Conservation (phyloP, 2,329 filamentous ascomycete species). For the Huntiella savannae region DNA sequence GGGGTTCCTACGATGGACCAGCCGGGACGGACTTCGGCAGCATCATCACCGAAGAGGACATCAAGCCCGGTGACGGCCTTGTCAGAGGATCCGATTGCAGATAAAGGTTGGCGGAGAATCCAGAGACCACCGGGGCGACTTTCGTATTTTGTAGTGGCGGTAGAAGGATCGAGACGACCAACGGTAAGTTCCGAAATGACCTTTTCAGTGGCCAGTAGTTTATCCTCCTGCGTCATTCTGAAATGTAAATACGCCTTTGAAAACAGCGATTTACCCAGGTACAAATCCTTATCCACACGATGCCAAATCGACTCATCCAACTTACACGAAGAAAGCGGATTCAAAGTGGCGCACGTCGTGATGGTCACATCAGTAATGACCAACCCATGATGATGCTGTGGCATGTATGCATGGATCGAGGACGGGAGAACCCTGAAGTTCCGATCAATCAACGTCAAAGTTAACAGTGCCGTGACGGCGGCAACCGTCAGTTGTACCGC, state of each 20-base stretch:
- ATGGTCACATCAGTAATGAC: slow-evolving; percentile 76
- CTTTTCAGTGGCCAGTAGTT: slow-evolving; percentile 53
- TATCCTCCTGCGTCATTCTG: slow-evolving; percentile 68
- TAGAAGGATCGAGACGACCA: slow-evolving; percentile 48
- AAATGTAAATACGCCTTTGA: slow-evolving; percentile 66
- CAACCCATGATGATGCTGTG: slow-evolving; percentile 64
- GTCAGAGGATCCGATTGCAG: slow-evolving; percentile 55
- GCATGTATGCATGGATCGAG: slow-evolving; percentile 71
- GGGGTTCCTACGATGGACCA: slow-evolving; percentile 66
- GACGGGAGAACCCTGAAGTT: slow-evolving; percentile 74
- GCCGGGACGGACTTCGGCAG: slow-evolving; percentile 68
- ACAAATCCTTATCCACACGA: slow-evolving; percentile 76
- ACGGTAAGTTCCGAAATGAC: slow-evolving; percentile 66
- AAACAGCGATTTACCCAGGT: slow-evolving; percentile 54
- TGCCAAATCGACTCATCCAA: slow-evolving; percentile 58
- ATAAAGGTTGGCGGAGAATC: slow-evolving; percentile 56
- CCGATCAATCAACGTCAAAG: slow-evolving; percentile 69
- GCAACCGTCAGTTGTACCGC: slow-evolving; percentile 56
- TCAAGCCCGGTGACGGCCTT: slow-evolving; percentile 64
- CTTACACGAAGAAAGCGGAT: slow-evolving; percentile 55
- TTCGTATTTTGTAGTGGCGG: slow-evolving; percentile 46
- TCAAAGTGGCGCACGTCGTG: slow-evolving; percentile 54
- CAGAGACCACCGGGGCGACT: slow-evolving; percentile 58
- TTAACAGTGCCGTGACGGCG: slow-evolving; percentile 44
- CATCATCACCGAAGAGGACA: slow-evolving; percentile 76